Base-by-base conservation (phyloP, 2,329 filamentous ascomycete species). In the Bimuria novae-zelandiae region DNA sequence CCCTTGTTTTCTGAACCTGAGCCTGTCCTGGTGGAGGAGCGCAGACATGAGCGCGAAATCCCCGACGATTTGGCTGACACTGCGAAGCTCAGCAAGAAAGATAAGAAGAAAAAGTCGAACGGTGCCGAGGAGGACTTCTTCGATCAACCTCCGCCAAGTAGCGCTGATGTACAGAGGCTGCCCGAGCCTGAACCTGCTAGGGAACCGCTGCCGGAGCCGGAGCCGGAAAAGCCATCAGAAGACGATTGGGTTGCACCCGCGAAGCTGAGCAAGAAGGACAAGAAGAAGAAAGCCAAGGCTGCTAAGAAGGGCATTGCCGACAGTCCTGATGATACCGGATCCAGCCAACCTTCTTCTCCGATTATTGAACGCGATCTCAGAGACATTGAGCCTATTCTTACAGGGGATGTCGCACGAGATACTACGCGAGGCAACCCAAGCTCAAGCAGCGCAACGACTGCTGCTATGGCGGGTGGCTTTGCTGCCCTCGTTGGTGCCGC, bases 241-340 rank as follows among this genome's bases (percentile, higher is more conserved):
- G 44, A 47, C 23, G 44, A 47, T 7, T 17, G 33, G 16, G 14
- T 25, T 16, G 33, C 22, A 7, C 16, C 23, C 23, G 50, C 46
- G 16, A 73, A 70, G 51, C 65, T 70, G 55, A 73, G 68, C 59
- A 76, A 75, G 64, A 76, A 75, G 60, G 67, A 74, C 14, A 69
- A 61, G 54, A 70, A 71, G 54, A 71, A 68, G 51, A 70, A 67
- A 49, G 64, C 63, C 8, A 72, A 69, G 51, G 64, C 64, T 16
- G 64, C 63, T 3, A 72, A 71, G 53, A 64, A 64, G 41, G 61
- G 51, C 19, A 67, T 63, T 41, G 43, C 60, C 7, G 67, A 70
- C 36, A 69, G 52, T n/a, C 68, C 65, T 64, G 68, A 71, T 37
- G 61, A 68, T 40, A 62, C 61, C 30, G 68, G 69, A 27, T 45